Conservation (phyloP, 2,329 filamentous ascomycete genomes). For the Seiridium cupressi region DNA sequence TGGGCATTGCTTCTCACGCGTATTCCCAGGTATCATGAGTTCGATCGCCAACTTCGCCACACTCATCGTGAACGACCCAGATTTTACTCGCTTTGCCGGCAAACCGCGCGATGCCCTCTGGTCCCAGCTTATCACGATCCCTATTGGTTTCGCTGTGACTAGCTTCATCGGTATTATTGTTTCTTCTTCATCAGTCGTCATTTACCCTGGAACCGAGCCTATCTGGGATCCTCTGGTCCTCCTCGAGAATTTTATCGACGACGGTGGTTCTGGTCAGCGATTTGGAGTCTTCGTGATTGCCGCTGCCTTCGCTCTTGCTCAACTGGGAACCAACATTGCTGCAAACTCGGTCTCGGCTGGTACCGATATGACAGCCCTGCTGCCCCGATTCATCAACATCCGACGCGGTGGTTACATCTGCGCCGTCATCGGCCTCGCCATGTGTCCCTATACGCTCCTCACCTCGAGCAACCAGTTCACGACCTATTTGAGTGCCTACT, state of each 20-base stretch:
- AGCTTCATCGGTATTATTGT: conserved; percentile 83
- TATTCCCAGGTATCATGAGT: conserved; percentile 68
- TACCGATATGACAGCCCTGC: conserved; percentile 77
- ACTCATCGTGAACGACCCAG: conserved; percentile 78
- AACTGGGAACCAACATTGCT: conserved; percentile 83
- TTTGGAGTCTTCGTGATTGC: conserved; percentile 77
- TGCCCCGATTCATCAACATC: conserved; percentile 80
- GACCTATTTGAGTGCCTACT: conserved; percentile 88
- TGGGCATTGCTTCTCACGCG: no score
- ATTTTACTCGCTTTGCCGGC: conserved; percentile 80
- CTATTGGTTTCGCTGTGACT: conserved; percentile 70
- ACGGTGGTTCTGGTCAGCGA: conserved; percentile 65
- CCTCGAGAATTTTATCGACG: conserved; percentile 65
- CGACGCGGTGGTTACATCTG: conserved; percentile 86
- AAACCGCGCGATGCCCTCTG: conserved; percentile 76
- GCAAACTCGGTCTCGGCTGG: conserved; percentile 83
- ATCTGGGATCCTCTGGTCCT: conserved; percentile 75
- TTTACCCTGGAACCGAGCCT: conserved; percentile 58
- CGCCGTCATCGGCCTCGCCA: conserved; percentile 73
- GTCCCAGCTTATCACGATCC: conserved; percentile 77
- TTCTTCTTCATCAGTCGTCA: conserved; percentile 68
- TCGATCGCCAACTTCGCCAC: conserved; percentile 90
- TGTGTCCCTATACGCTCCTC: conserved; percentile 84
- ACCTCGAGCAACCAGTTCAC: conserved; percentile 78
- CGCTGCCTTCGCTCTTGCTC: conserved; percentile 70